Conservation (phyloP, 208 protist genomes). For the Tritrichomonas foetus region DNA sequence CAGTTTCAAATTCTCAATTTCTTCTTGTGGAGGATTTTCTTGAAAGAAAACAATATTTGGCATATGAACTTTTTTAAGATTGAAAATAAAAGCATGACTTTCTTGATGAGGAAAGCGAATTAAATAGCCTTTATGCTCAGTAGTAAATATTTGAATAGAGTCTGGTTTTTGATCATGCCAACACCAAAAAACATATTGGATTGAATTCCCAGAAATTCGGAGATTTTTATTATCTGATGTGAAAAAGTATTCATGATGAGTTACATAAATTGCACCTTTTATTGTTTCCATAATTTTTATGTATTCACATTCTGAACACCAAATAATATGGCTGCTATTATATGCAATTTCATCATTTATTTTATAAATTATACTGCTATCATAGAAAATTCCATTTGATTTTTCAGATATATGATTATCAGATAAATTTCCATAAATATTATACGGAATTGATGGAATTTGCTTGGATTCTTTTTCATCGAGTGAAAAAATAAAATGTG, state of each 20-base stretch:
- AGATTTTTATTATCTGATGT: background rate
- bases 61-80: background rate
- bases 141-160: slow-evolving; percentile 11
- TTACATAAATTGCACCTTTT: background rate
- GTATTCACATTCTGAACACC: background rate
- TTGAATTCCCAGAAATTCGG: background rate
- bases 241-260: background rate
- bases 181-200: slow-evolving; percentile 2
- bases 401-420: too few species aligned
- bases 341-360: too few species aligned
- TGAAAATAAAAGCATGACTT: background rate
- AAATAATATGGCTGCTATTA: background rate
- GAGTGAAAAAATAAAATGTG: background rate
- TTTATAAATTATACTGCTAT: too few species aligned
- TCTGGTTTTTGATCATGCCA: background rate
- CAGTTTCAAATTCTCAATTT: too few species aligned
- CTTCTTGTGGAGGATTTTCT: too few species aligned
- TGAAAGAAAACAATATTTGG: too few species aligned
- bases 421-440: too few species aligned
- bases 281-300: background rate
- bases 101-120: background rate
- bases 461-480: too few species aligned
- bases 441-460: too few species aligned
- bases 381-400: too few species aligned
- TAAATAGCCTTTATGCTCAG: background rate